Evolutionary conservation across 805 yeast species (phyloP).

Genomic region (Kregervanrija pseudodelftensis): DNA sequence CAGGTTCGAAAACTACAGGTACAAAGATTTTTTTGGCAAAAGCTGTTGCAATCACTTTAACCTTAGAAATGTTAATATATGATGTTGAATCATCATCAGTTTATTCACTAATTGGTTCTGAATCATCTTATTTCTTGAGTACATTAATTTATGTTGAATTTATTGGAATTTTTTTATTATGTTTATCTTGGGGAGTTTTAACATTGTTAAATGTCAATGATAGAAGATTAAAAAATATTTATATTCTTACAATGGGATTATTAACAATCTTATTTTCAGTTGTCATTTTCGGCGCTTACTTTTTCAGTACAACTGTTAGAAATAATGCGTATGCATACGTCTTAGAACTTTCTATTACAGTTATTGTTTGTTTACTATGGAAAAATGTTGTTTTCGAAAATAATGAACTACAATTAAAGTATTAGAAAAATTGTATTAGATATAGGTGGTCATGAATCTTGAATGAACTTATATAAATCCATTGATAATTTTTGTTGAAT

Average conservation of each 20-base stretch:
- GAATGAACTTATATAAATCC: background rate
- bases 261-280: conserved; percentile 2
- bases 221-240: conserved; percentile 8
- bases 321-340: conserved; percentile 18
- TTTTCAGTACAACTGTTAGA: conserved; percentile 11
- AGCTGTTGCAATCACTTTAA: conserved; percentile 13
- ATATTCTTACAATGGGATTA: conserved; percentile 4
- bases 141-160: conserved; percentile 20
- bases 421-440: background rate
- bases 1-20: conserved; percentile 1
- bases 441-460: background rate
- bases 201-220: conserved; percentile 18
- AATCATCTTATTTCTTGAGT: conserved; percentile 14
- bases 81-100: conserved; percentile 24
- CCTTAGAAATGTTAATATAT: conserved; percentile 22
- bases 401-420: conserved; percentile 6
- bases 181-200: conserved; percentile 12
- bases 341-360: conserved; percentile 17
- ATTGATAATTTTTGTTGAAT: background rate
- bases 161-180: conserved; percentile 11
- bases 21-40: conserved; percentile 12
- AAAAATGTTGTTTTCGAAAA: conserved; percentile 17
- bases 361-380: conserved; percentile 21
- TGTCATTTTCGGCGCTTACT: conserved; percentile 14
- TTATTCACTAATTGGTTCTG: conserved; percentile 22